These are phyloP conservation scores for Juglanconis sp. DNA, from an alignment of 2,329 filamentous ascomycete genomes.

Conservation along the genomic window DNA sequence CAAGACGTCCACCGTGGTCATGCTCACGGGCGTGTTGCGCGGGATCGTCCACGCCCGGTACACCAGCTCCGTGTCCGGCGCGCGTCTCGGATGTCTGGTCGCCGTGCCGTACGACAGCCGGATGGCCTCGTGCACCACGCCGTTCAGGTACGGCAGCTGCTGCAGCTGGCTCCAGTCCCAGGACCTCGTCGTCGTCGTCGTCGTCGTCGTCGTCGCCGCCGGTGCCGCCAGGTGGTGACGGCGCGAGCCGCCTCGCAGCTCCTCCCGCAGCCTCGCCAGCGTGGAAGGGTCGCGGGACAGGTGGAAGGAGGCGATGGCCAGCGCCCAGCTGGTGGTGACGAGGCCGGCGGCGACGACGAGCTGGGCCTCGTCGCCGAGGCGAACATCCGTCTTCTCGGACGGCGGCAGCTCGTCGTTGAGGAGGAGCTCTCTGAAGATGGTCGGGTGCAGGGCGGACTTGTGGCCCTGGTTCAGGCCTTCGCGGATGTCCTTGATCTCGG, in stretches of 20 bases:
- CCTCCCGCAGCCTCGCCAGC: conserved; percentile 27
- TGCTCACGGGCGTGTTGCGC: conserved; percentile 25
- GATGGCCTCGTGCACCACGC: conserved; percentile 42
- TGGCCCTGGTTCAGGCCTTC: conserved; percentile 11
- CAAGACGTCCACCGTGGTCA: conserved; percentile 23
- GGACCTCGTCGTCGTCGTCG: conserved; percentile 12
- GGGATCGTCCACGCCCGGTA: conserved; percentile 28
- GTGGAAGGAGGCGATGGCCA: conserved; percentile 34
- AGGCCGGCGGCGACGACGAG: conserved; percentile 37
- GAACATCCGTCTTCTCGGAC: conserved; percentile 31
- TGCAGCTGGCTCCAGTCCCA: conserved; percentile 31
- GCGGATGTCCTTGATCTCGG: conserved; percentile 6
- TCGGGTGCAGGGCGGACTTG: conserved; percentile 13
- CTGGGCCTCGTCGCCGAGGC: conserved; percentile 37
- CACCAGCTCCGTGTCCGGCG: conserved; percentile 37
- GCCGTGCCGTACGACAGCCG: conserved; percentile 45
- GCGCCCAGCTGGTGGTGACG: conserved; percentile 37
- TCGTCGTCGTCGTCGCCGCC: background rate
- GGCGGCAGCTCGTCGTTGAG: conserved; percentile 29
- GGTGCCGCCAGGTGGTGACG: no score
- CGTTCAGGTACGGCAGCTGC: conserved; percentile 37
- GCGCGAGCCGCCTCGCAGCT: conserved; percentile 26
- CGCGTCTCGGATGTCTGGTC: conserved; percentile 30
- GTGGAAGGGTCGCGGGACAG: conserved; percentile 30
- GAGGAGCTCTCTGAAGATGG: conserved; percentile 35